These are phyloP conservation scores for Ganoderma sp. DNA, from an alignment of 1,284 basidiomycete species.

Conservation along the genomic window DNA sequence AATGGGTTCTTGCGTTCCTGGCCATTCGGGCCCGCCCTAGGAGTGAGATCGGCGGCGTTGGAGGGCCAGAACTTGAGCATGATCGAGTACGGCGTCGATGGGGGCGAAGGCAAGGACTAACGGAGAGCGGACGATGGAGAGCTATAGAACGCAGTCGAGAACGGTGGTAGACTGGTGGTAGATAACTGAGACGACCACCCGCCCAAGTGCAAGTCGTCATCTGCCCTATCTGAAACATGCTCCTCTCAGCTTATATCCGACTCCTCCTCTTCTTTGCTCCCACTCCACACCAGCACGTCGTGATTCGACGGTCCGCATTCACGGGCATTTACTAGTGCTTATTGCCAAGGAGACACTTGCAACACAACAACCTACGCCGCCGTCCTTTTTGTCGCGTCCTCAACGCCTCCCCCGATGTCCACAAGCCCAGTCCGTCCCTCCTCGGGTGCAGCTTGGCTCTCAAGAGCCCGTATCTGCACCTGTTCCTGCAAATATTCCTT, in stretches of 20 bases:
- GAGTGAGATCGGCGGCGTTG: slow-evolving; percentile 75
- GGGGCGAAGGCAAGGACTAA: slow-evolving; percentile 15
- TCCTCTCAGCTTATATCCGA: slow-evolving; percentile 14
- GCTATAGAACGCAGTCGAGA: slow-evolving; percentile 14
- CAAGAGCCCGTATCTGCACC: slow-evolving; percentile 31
- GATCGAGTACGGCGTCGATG: slow-evolving; percentile 25
- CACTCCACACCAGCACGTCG: slow-evolving; percentile 19
- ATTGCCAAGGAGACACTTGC: slow-evolving; percentile 9
- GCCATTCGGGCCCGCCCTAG: slow-evolving; percentile 58
- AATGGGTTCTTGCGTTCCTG: slow-evolving; percentile 75
- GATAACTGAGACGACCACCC: slow-evolving; percentile 10
- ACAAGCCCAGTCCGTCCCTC: slow-evolving; percentile 32
- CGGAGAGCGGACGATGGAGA: slow-evolving; percentile 17
- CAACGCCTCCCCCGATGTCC: slow-evolving; percentile 22
- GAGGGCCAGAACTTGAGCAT: slow-evolving; percentile 77
- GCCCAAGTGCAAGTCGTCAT: slow-evolving; percentile 19
- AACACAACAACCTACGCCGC: slow-evolving; percentile 7
- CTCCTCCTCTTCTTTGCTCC: slow-evolving; percentile 14
- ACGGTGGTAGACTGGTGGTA: slow-evolving; percentile 5
- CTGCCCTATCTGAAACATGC: slow-evolving; percentile 14
- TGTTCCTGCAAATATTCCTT: slow-evolving; percentile 45
- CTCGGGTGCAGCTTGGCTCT: slow-evolving; percentile 29
- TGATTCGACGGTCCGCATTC: neutral
- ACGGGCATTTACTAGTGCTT: neutral
- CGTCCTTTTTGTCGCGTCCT: slow-evolving; percentile 12